Base-by-base conservation (phyloP, 2,329 filamentous ascomycete genomes). In the Graphilbum ipis-grandicollis region DNA sequence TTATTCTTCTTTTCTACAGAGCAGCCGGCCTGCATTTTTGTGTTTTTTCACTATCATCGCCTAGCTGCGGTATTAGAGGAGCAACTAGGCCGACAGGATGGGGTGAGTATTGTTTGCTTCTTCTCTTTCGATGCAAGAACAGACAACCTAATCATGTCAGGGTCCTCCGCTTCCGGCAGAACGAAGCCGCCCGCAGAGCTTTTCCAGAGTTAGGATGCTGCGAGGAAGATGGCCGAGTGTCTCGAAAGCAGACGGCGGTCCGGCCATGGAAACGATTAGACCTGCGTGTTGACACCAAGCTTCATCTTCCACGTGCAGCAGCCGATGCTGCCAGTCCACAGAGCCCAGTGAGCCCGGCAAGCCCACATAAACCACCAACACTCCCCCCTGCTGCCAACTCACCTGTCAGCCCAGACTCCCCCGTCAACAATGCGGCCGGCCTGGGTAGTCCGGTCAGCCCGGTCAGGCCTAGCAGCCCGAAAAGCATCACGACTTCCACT, bases 121-220 rank as follows among this genome's bases (percentile, higher is more conserved):
- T 31, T 31, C 15, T 6, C 6, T 31, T 31, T 17, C 29, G 8
- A n/a, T 50, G n/a, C n/a, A n/a, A n/a, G n/a, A n/a, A n/a, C n/a
- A n/a, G n/a, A n/a, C n/a, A n/a, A n/a, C n/a, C n/a, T n/a, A n/a
- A n/a, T 68, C 63, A n/a, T 62, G 52, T 2, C 65, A 9, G 71
- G 46, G 48, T 77, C 71, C 1, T 60, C 50, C 0, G 63, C 59
- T 31, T 48, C 56, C 19, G 26, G 26, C 6, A 12, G 5, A 13
- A 8, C 26, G 6, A 23, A 23, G 21, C n/a, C n/a, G n/a, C n/a
- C n/a, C n/a, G n/a, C n/a, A n/a, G n/a, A n/a, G n/a, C n/a, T n/a
- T n/a, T n/a, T n/a, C n/a, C n/a, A n/a, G n/a, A n/a, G n/a, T n/a
- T n/a, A n/a, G n/a, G 23, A 25, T 25, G 23, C 8, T 8, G 23